These are phyloP conservation scores for Pezicula carpinea DNA, from an alignment of 2,329 filamentous ascomycete species.

Conservation along the genomic window DNA sequence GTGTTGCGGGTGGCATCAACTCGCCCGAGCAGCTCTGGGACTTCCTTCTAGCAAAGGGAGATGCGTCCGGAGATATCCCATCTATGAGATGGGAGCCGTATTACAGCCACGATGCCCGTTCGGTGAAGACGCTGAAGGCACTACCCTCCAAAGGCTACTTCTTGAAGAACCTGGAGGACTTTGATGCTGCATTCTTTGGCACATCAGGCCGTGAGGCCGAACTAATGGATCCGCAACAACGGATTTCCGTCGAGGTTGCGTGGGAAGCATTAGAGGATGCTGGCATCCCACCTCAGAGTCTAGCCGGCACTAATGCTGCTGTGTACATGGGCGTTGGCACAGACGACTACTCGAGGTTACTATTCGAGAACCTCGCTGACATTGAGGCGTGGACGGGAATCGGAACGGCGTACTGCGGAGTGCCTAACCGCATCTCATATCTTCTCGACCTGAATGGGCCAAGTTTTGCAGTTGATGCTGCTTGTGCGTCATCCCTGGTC, in stretches of 20 bases:
- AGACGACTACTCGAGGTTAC: conserved; percentile 30
- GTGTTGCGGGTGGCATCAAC: conserved; percentile 28
- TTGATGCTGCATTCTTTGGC: conserved; percentile 36
- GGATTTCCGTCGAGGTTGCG: conserved; percentile 47
- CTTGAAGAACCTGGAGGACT: conserved; percentile 26
- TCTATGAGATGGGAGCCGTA: conserved; percentile 3
- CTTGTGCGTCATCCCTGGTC: conserved; percentile 69
- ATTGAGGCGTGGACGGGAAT: conserved; percentile 36
- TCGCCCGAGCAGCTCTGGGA: conserved; percentile 31
- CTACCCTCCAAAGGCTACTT: conserved; percentile 21
- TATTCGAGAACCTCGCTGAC: conserved; percentile 33
- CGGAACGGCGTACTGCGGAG: conserved; percentile 33
- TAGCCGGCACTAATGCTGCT: conserved; percentile 24
- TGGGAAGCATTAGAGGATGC: conserved; percentile 65
- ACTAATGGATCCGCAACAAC: conserved; percentile 33
- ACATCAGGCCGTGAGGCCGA: conserved; percentile 30
- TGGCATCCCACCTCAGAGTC: conserved; percentile 49
- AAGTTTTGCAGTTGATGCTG: conserved; percentile 70
- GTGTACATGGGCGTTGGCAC: too few species aligned
- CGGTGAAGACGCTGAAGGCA: background rate
- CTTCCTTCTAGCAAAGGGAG: conserved; percentile 14
- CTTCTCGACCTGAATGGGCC: conserved; percentile 52
- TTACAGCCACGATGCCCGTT: background rate
- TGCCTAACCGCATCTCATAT: conserved; percentile 24
- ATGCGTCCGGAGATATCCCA: conserved; percentile 2